These are phyloP conservation scores for Penicillium vulpinum DNA, from an alignment of 2,329 filamentous ascomycete species.

Conservation along the genomic window DNA sequence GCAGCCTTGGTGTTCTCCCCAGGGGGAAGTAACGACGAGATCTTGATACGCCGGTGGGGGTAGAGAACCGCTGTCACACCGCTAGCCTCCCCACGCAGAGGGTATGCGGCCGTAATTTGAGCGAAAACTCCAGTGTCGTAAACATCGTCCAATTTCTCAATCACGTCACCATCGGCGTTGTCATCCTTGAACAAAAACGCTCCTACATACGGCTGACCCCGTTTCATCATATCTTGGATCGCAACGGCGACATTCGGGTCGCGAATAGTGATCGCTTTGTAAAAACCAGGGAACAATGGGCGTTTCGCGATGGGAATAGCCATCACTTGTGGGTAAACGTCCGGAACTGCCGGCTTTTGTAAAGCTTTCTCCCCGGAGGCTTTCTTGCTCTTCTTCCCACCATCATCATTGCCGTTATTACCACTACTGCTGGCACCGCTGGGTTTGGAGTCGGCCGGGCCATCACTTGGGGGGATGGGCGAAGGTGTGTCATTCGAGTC, in stretches of 20 bases:
- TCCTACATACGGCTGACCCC: constrained; percentile 94
- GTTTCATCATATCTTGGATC: constrained; percentile 94
- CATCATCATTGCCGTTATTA: constrained; percentile 56
- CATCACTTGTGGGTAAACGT: constrained; percentile 96
- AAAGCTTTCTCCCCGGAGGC: constrained; percentile 69
- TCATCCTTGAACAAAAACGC: constrained; percentile 98
- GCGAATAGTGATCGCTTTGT: constrained; percentile 96
- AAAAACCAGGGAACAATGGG: constrained; percentile 94
- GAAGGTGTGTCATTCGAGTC: constrained; percentile 51
- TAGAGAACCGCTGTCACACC: constrained; percentile 92
- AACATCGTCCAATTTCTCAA: constrained; percentile 85
- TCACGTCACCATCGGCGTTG: constrained; percentile 87
- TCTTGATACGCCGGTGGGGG: constrained; percentile 88
- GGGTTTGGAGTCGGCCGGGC: constrained; percentile 47
- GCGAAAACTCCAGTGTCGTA: constrained; percentile 97
- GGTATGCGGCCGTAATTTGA: constrained; percentile 95
- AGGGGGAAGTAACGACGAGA: constrained; percentile 80
- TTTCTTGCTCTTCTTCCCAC: constrained; percentile 71
- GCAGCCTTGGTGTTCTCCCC: constrained; percentile 36
- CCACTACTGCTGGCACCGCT: constrained; percentile 56
- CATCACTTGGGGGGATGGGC: constrained; percentile 41
- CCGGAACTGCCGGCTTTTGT: constrained; percentile 84
- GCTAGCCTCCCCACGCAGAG: constrained; percentile 75
- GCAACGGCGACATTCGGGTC: constrained; percentile 88
- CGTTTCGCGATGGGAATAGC: constrained; percentile 93